These are phyloP conservation scores for Solanum phureja DNA, from an alignment of 257 asterid genomes.

Conservation along the genomic window DNA sequence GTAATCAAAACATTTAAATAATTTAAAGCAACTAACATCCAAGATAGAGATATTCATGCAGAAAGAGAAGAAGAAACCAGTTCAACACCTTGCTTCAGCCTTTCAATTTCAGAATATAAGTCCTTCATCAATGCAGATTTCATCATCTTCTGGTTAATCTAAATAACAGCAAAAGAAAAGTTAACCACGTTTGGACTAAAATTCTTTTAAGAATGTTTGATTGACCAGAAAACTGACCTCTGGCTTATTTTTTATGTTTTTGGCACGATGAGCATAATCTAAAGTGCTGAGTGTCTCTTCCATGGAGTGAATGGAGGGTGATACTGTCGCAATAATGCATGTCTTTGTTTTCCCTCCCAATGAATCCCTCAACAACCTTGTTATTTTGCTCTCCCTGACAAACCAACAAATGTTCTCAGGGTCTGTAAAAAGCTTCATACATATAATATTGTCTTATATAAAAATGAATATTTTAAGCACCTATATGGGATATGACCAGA, in stretches of 20 bases:
- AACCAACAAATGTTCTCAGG: background rate
- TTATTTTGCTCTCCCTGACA: conserved; percentile 92
- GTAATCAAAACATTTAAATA: background rate
- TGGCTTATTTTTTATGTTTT: conserved; percentile 96
- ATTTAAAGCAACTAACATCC: background rate
- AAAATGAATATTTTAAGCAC: conserved; percentile 19
- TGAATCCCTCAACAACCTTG: conserved; percentile 92
- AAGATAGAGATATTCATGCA: background rate
- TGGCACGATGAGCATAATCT: conserved; percentile 98
- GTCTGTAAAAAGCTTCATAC: background rate
- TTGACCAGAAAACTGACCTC: conserved; percentile 44
- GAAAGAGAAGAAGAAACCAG: background rate
- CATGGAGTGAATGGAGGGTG: conserved; percentile 81
- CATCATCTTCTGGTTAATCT: conserved; percentile 90
- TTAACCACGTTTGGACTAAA: background rate
- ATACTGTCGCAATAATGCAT: conserved; percentile 87
- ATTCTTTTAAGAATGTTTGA: conserved; percentile 1
- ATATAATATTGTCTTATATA: background rate
- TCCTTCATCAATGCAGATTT: conserved; percentile 39
- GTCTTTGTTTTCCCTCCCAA: conserved; percentile 98
- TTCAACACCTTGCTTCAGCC: conserved; percentile 83
- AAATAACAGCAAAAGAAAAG: conserved; percentile 7
- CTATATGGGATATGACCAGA: conserved; percentile 97
- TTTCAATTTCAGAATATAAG: conserved; percentile 48
- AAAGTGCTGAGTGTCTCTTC: conserved; percentile 97